Conservation (phyloP, 805 yeast species). For the Yamadazyma insecticola region DNA sequence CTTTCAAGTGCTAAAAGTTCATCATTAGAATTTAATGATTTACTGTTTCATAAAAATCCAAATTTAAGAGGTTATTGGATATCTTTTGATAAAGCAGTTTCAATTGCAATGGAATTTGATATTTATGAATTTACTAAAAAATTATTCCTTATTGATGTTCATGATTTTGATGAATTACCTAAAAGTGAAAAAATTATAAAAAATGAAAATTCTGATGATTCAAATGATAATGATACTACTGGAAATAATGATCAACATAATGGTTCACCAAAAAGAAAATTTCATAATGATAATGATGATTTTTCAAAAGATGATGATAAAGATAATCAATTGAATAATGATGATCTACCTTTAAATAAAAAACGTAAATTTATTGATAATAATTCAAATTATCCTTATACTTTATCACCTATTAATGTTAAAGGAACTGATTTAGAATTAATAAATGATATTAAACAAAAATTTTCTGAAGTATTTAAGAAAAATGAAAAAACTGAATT, state of each 20-base stretch:
- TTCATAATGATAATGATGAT: conserved; percentile 3
- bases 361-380: conserved; percentile 13
- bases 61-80: conserved; percentile 38
- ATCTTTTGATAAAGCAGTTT: conserved; percentile 40
- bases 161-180: conserved; percentile 37
- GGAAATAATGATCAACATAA: background rate
- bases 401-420: conserved; percentile 24
- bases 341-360: conserved; percentile 25
- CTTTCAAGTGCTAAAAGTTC: conserved; percentile 18
- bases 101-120: conserved; percentile 34
- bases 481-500: conserved; percentile 17
- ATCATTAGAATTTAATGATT: conserved; percentile 23
- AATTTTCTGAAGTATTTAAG: conserved; percentile 34
- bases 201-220: conserved; percentile 3
- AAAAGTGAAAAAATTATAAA: conserved; percentile 14
- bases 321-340: no score
- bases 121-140: conserved; percentile 32
- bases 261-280: conserved; percentile 1
- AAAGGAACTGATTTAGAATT: conserved; percentile 21
- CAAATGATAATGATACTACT: conserved; percentile 1
- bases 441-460: conserved; percentile 27
- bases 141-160: conserved; percentile 40
- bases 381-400: conserved; percentile 33
- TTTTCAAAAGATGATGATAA: conserved; percentile 7
- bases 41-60: conserved; percentile 21